Base-by-base conservation (phyloP, 2,329 filamentous ascomycete genomes). In the Venturiaceae sp. region DNA sequence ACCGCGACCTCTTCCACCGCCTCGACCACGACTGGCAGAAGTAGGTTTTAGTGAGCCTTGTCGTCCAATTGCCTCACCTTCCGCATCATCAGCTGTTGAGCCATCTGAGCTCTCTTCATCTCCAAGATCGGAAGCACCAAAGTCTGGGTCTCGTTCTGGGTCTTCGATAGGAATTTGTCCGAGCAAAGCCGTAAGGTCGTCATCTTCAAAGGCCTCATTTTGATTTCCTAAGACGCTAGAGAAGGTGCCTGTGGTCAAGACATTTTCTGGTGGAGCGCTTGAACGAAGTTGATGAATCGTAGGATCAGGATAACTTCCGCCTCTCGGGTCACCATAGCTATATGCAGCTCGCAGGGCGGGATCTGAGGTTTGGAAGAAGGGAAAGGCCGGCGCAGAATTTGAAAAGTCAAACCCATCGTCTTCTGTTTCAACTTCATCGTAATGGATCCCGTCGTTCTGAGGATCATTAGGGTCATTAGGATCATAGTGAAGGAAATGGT, bases 181-280 rank as follows among this genome's bases (percentile, higher is more conserved):
- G 23, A 53, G 34, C 23, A 36, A 36, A n/a, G n/a, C 34, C 16
- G 5, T 23, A 11, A 47, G 55, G 9, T 61, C 64, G 50, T 66
- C 66, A n/a, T 68, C 65, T 28, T 68, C 66, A 19, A 16, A 30
- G 55, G 14, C 28, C 59, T 58, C 19, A 53, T 37, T 13, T 63
- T 61, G 37, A 59, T 50, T 16, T 58, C 41, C 32, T 55, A 58
- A 66, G 41, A 67, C 66, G 26, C 30, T 30, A 28, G 52, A 23
- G 19, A 50, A 26, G 19, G 44, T 50, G 44, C 26, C 44, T 26
- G 44, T 50, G 13, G 16, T 50, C 23, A 30, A 3, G 6, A 14
- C 5, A 14, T 36, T 19, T 3, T 53, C 52, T 1, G n/a, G 34
- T 34, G 32, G 19, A 5, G 34, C 34, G n/a, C 32, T 36, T 9